Evolutionary conservation across 257 asterid species (phyloP), one percentile per base, ranked within the genome.

Genomic region (Solanum sitiens): DNA sequence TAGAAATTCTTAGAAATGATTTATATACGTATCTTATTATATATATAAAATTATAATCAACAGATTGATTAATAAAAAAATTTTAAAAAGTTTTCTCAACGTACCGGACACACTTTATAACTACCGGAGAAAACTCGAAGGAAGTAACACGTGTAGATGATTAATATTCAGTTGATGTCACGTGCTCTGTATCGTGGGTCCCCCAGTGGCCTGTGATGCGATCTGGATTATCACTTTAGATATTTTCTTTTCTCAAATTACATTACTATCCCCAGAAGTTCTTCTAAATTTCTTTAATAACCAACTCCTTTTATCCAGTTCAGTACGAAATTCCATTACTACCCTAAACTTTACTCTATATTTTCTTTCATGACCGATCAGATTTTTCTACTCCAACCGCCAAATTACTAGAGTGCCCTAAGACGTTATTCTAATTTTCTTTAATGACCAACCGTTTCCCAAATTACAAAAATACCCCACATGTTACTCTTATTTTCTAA

Each of bases 121-220:
- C 39, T 4, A 35, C 1, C 6, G 7, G 39, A 35, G 7, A 35
- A 35, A 35, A 35, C 39, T 4, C 39, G 4, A 35, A 35, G 39
- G 39, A 35, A n/a, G 23, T 68, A 56, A 75, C 33, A 87, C 87
- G 79, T 44, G 72, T 72, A 18, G n/a, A 83, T 13, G 77, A 86
- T 63, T 76, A 83, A 2, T 45, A 83, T 87, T 87, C 86, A 89
- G 86, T 80, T 68, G 30, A 53, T 45, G 86, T 89, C 91, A 89
- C 90, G 90, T 87, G 91, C 37, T 79, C 16, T 70, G 85, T 89
- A 50, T 70, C 59, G 71, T 87, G 70, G 87, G 37, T 61, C 68
- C 83, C 0, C 2, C 88, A 86, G 71, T 37, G 63, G 18, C 16
- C 33, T 74, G 83, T 89, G 89, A 61, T 89, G 86, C 44, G 63